Evolutionary conservation across 306 rosid genomes (phyloP).

Genomic region (Casuarina glauca): DNA sequence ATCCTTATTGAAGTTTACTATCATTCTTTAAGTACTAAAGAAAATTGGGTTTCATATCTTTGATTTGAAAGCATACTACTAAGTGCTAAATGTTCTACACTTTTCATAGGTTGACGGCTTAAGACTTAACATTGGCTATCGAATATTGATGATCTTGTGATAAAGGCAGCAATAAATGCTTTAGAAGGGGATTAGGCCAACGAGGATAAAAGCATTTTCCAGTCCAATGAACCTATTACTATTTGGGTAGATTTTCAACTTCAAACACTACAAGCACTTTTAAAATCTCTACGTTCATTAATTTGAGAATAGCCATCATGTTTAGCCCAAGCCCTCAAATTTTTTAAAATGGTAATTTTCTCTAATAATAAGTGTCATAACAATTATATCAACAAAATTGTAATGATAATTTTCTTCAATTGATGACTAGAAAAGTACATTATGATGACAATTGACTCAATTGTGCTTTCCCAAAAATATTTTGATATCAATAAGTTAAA

Average conservation of each 20-base stretch:
- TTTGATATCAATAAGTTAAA: neutral
- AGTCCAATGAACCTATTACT: slow-evolving; percentile 41
- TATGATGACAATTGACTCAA: neutral
- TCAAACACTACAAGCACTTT: slow-evolving; percentile 70
- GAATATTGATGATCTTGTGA: slow-evolving; percentile 61
- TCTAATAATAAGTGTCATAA: slow-evolving; percentile 9
- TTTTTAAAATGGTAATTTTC: slow-evolving; percentile 65
- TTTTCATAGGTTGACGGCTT: slow-evolving; percentile 68
- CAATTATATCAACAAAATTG: neutral
- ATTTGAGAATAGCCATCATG: slow-evolving; percentile 49
- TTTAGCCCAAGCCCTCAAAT: slow-evolving; percentile 81
- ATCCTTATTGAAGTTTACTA: no score
- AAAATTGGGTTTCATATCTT: neutral
- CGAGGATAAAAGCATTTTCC: slow-evolving; percentile 48
- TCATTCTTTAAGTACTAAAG: neutral
- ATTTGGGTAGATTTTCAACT: slow-evolving; percentile 60
- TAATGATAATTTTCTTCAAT: neutral
- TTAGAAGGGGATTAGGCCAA: slow-evolving; percentile 44
- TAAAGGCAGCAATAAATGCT: slow-evolving; percentile 50
- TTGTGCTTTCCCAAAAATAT: neutral
- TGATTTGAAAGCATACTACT: slow-evolving; percentile 10
- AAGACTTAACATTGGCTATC: slow-evolving; percentile 61
- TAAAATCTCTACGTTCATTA: slow-evolving; percentile 74
- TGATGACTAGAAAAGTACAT: neutral
- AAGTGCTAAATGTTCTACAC: neutral